Base-by-base conservation (phyloP, 2,329 filamentous ascomycete species). In the Pseudocercospora eumusae region DNA sequence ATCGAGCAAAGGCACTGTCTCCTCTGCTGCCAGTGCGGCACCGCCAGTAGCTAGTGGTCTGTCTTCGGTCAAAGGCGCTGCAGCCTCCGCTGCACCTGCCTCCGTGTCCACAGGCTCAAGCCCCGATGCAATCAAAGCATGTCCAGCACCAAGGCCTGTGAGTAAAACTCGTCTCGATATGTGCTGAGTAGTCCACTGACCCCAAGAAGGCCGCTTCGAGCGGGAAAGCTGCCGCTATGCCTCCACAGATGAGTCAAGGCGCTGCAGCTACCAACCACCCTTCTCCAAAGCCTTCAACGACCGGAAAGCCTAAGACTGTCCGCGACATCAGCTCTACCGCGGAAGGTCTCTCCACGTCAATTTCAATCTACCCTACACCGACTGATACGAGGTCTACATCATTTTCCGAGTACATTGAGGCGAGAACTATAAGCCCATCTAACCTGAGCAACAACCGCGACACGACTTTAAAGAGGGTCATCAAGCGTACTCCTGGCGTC, bases 391-490 rank as follows among this genome's bases (percentile, higher is more conserved):
- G 11, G 15, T 52, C 25, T n/a, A 28, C 47, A 9, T 52, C 47
- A 10, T 52, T 31, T 28, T 25, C 21, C 25, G 47, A 52, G 47
- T 52, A 52, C 8, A 11, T 52, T 21, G 15, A 11, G 15, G 47
- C 47, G 15, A 28, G 47, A 4, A 25, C 47, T 7, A 52, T 52
- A 1, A 52, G 47, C 25, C 47, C 47, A 27, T 52, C 47, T 21
- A 52, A 52, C 25, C 15, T 52, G 25, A 52, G n/a, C 8, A 28
- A 52, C 47, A 52, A 40, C 36, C 36, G 47, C 21, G 47, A 52
- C 15, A 52, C 47, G 13, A 52, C 47, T 27, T n/a, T 52, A 1
- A 52, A 52, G 13, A 52, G 15, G 15, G 47, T 52, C 15, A 10
- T 52, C 15, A 23, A 25, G 21, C 47, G 47, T 31, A 52, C 47